Conservation (phyloP, 2,329 filamentous ascomycete genomes). For the Curvularia sp. region DNA sequence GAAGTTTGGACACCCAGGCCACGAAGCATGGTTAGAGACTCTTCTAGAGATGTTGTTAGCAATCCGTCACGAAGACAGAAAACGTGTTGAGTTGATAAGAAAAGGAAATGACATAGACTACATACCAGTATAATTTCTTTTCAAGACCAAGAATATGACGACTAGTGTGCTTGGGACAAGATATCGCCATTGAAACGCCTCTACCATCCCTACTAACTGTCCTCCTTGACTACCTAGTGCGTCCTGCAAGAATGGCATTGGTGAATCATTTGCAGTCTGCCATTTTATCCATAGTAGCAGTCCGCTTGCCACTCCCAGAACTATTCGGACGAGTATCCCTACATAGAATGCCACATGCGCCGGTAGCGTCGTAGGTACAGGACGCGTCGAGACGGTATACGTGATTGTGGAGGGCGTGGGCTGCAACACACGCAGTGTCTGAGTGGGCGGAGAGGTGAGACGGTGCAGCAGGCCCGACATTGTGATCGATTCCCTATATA, state of each 20-base stretch:
- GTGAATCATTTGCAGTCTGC: constrained; percentile 15
- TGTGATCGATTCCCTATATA: constrained; percentile 14
- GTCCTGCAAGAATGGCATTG: constrained; percentile 11
- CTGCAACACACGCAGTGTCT: constrained; percentile 36
- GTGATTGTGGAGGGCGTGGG: constrained; percentile 83
- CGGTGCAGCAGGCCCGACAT: constrained; percentile 35
- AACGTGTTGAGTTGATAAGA: background rate
- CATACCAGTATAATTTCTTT: constrained; percentile 61
- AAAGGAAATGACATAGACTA: background rate
- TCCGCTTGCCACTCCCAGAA: constrained; percentile 54
- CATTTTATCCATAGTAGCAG: constrained; percentile 46
- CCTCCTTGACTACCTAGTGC: constrained; percentile 15
- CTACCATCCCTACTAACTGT: constrained; percentile 46
- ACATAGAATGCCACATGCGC: constrained; percentile 56
- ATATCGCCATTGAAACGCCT: constrained; percentile 53
- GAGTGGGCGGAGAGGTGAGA: constrained; percentile 37
- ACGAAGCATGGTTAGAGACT: constrained; percentile 86
- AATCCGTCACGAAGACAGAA: background rate
- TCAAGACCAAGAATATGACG: constrained; percentile 56
- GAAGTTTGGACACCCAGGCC: constrained; percentile 91
- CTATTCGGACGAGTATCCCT: constrained; percentile 55
- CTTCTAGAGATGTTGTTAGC: constrained; percentile 60
- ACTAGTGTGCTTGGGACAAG: constrained; percentile 51
- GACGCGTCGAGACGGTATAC: constrained; percentile 87
- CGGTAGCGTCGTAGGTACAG: constrained; percentile 57